Evolutionary conservation across 768 basidiomycete species (phyloP).

Genomic region (Mrakia blollopis): DNA sequence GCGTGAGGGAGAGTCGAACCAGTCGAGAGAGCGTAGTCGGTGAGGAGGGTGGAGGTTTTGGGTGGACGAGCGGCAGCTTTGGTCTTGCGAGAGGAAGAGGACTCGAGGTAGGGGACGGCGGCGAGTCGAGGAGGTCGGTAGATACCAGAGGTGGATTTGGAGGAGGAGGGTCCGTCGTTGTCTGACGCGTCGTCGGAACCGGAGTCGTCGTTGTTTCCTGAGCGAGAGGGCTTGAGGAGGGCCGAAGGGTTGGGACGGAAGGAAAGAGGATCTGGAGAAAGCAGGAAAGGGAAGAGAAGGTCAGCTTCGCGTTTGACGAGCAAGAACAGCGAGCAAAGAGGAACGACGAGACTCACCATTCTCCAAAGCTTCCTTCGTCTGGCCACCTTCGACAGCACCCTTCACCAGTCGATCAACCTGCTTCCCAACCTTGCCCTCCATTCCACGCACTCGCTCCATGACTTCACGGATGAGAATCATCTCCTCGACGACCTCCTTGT

Average conservation of each 20-base stretch:
- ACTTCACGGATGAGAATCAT: slow-evolving; percentile 74
- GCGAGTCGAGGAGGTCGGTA: slow-evolving; percentile 50
- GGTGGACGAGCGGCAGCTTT: slow-evolving; percentile 20
- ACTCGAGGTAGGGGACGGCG: slow-evolving; percentile 29
- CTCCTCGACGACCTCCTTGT: slow-evolving; percentile 63
- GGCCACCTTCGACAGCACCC: slow-evolving; percentile 55
- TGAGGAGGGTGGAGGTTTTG: slow-evolving; percentile 28
- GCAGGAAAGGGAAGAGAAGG: not conserved
- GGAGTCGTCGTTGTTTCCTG: slow-evolving; percentile 28
- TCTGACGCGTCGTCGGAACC: slow-evolving; percentile 42
- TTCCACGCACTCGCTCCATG: slow-evolving; percentile 77
- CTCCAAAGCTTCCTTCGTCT: slow-evolving; percentile 37
- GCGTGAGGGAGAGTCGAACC: slow-evolving; percentile 21
- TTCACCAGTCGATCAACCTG: slow-evolving; percentile 92
- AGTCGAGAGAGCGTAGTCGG: slow-evolving; percentile 31
- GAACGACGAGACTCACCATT: slow-evolving; percentile 35
- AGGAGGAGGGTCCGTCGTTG: slow-evolving; percentile 41
- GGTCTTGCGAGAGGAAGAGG: not conserved
- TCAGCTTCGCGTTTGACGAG: slow-evolving; percentile 25
- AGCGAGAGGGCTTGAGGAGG: slow-evolving; percentile 47
- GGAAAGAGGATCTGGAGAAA: slow-evolving; percentile 70
- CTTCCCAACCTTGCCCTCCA: slow-evolving; percentile 84
- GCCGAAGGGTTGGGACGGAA: slow-evolving; percentile 87
- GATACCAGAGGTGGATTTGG: slow-evolving; percentile 50
- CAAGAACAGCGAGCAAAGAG: not conserved